Percentiles rank a stretch among this genome's conserved stretches.
These are phyloP conservation scores for Neurospora discreta DNA, from an alignment of 495 filamentous ascomycete species.

Conservation along the genomic window DNA sequence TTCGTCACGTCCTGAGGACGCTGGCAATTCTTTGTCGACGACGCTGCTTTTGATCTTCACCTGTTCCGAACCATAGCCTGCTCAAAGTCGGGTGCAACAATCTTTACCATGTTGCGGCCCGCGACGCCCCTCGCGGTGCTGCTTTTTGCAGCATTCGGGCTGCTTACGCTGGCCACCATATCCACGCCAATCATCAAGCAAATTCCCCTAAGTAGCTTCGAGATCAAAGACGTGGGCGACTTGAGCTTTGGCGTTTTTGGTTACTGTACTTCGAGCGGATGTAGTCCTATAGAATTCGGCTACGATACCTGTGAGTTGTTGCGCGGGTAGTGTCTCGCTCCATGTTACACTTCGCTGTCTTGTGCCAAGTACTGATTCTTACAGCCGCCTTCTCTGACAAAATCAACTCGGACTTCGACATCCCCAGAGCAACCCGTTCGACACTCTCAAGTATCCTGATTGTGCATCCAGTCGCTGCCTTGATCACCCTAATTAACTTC, in stretches of 20 bases:
- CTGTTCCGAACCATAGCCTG: background rate
- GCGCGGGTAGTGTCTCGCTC: background rate
- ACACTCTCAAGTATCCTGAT: slow-evolving; percentile 88
- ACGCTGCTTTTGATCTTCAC: background rate
- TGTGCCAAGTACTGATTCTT: slow-evolving; percentile 1
- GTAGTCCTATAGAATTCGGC: slow-evolving; percentile 68
- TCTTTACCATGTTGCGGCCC: slow-evolving; percentile 57
- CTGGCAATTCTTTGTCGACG: slow-evolving; percentile 11
- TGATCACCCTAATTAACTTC: slow-evolving; percentile 77
- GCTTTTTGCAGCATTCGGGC: slow-evolving; percentile 72
- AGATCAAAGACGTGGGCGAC: slow-evolving; percentile 25
- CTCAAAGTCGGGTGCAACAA: background rate
- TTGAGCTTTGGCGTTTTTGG: slow-evolving; percentile 90
- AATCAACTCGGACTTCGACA: slow-evolving; percentile 47
- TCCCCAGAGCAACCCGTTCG: slow-evolving; percentile 61
- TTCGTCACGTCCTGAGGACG: slow-evolving; percentile 23
- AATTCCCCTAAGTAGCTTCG: slow-evolving; percentile 70
- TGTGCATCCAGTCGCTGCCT: slow-evolving; percentile 81
- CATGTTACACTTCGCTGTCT: background rate
- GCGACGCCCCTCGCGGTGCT: slow-evolving; percentile 85
- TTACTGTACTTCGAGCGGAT: slow-evolving; percentile 55
- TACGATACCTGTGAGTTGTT: slow-evolving; percentile 67
- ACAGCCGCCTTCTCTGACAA: background rate
- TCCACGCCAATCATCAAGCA: slow-evolving; percentile 85
- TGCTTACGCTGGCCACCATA: slow-evolving; percentile 77